Evolutionary conservation across 2,329 filamentous ascomycete species (phyloP), one percentile per base, ranked within the genome.

Genomic region (Trichoderma polysporum): DNA sequence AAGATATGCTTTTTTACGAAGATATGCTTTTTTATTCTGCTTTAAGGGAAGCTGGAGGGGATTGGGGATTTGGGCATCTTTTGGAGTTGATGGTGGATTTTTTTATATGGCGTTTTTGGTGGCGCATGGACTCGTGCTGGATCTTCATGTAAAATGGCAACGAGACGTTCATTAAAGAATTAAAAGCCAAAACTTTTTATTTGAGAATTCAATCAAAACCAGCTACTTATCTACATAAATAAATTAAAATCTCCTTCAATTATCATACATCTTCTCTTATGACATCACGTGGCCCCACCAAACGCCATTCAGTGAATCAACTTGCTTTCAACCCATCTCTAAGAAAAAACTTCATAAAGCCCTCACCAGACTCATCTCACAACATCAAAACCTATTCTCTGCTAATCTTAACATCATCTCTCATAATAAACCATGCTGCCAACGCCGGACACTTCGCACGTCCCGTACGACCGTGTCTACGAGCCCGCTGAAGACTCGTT

Each of bases 401-500:
- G 6, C 22, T 13, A 19, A 57, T 15, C 37, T 13, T 22, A 27
- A 50, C 6, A 19, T 12, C 13, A 22, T 15, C 2, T 33, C 2
- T 17, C 22, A 47, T 29, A 27, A 19, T 45, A 15, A 37, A 75
- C 41, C 33, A 97, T 97, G 94, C 87, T 99, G 31, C 94, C 94
- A 10, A 99, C 95, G 1, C 95, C 95, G 15, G 92, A 92, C 67
- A 99, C 95, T 2, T 91, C 91, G 25, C 95, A 99, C 80, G 92
- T 98, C 68, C 87, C 90, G 64, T 97, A 94, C 79, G 87, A 92
- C 77, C 88, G 90, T 65, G 90, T 98, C 72, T 99, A 99, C 80
- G 94, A 97, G 76, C 95, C 95, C 39, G 91, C 94, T 12, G 95
- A 99, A 79, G 95, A 99, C 81, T 97, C 94, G 5, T 99, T 93